Percentiles rank a stretch among this genome's conserved stretches.
These are phyloP conservation scores for Camellia japonica DNA, from an alignment of 148 eudicot genomes.

Conservation along the genomic window DNA sequence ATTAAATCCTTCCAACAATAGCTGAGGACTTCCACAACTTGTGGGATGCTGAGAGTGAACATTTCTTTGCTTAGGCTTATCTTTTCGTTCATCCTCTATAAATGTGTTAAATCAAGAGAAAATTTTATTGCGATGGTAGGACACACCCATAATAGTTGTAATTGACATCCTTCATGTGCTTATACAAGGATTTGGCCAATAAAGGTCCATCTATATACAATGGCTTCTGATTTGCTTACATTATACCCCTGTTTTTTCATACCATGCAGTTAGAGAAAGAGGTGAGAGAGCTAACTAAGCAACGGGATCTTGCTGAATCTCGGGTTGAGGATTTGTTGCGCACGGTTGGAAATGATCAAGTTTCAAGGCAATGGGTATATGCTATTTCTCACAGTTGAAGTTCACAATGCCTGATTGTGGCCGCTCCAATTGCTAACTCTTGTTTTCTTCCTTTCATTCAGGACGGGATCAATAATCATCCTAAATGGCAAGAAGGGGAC, in stretches of 20 bases:
- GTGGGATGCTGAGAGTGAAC: background rate
- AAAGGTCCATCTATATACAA: background rate
- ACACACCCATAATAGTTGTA: no score
- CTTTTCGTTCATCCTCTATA: background rate
- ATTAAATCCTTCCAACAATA: background rate
- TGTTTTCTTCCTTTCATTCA: no score
- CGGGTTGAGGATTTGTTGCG: constrained; percentile 70
- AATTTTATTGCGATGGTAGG: no score
- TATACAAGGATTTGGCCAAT: background rate
- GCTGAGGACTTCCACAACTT: background rate
- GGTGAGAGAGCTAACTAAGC: constrained; percentile 68
- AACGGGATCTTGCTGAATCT: constrained; percentile 77
- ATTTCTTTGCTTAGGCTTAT: background rate
- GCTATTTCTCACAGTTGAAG: no score
- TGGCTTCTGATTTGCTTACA: background rate
- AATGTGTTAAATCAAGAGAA: background rate
- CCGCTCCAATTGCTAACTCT: no score
- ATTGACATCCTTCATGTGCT: background rate
- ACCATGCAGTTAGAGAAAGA: constrained; percentile 74
- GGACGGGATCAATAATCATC: no score
- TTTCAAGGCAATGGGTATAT: constrained; percentile 17
- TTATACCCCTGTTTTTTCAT: background rate
- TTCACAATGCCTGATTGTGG: no score
- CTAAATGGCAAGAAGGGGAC: no score
- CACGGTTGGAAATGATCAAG: constrained; percentile 48